Conservation (phyloP, 2,329 filamentous ascomycete species). For the Rhynchosporium agropyri region DNA sequence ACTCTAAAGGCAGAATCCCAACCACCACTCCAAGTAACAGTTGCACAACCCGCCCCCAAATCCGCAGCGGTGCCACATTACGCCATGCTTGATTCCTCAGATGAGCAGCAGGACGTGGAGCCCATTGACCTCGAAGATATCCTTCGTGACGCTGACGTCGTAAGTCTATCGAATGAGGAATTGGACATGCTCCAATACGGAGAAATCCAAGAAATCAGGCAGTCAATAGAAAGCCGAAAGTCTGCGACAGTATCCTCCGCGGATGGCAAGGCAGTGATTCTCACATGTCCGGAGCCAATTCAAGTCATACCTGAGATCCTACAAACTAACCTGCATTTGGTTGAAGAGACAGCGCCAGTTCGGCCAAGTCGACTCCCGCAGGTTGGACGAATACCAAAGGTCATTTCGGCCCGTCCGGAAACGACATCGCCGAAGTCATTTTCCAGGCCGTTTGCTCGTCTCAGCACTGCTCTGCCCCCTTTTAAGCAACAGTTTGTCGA, state of each 20-base stretch:
- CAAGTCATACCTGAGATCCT: conserved; percentile 28
- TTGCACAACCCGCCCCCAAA: conserved; percentile 48
- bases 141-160: conserved; percentile 50
- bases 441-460: conserved; percentile 74
- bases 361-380: conserved; percentile 70
- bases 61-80: conserved; percentile 57
- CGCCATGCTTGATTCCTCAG: conserved; percentile 62
- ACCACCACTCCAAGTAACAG: conserved; percentile 52
- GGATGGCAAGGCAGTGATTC: conserved; percentile 20
- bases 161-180: conserved; percentile 38
- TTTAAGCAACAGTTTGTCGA: conserved; percentile 40
- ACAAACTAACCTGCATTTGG: conserved; percentile 36
- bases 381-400: conserved; percentile 83
- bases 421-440: conserved; percentile 77
- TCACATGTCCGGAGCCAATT: conserved; percentile 36
- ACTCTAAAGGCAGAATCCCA: conserved; percentile 41
- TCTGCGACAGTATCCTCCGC: conserved; percentile 12
- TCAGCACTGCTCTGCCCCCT: conserved; percentile 50
- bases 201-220: conserved; percentile 35
- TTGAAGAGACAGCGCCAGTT: conserved; percentile 29
- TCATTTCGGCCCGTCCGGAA: conserved; percentile 69
- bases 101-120: conserved; percentile 43
- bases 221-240: conserved; percentile 32
- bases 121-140: conserved; percentile 49
- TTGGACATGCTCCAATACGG: conserved; percentile 40